Evolutionary conservation across 129 eudicot species (phyloP).

Genomic region (Helichrysum umbraculigerum): DNA sequence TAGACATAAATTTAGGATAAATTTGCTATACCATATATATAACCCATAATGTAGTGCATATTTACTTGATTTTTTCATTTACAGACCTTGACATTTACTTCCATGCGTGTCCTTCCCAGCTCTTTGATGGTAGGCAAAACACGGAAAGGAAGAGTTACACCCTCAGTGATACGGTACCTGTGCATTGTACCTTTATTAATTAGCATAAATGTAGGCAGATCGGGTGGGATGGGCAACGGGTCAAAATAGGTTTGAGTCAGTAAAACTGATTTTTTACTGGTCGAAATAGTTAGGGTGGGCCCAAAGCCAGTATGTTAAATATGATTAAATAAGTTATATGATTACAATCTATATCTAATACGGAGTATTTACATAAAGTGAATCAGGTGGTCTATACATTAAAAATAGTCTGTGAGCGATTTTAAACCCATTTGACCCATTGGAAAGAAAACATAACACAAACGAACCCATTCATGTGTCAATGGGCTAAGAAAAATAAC

Average conservation of each 20-base stretch:
- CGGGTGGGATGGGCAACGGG: too few species aligned
- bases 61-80: neutral
- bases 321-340: neutral
- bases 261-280: too few species aligned
- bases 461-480: too few species aligned
- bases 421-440: too few species aligned
- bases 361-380: too few species aligned
- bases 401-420: too few species aligned
- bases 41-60: neutral
- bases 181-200: conserved; percentile 14
- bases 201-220: neutral
- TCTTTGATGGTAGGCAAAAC: conserved; percentile 98
- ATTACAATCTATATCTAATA: too few species aligned
- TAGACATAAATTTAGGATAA: too few species aligned
- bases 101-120: conserved; percentile 98
- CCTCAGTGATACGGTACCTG: conserved; percentile 98
- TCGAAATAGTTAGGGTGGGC: too few species aligned
- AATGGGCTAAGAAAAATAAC: neutral
- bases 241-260: too few species aligned
- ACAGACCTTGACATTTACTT: conserved; percentile 98
- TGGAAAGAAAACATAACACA: too few species aligned
- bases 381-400: too few species aligned
- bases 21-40: neutral
- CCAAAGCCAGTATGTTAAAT: neutral
- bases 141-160: conserved; percentile 97